These are phyloP conservation scores for Arachnomyces sp. DNA, from an alignment of 2,329 filamentous ascomycete genomes.

Conservation along the genomic window DNA sequence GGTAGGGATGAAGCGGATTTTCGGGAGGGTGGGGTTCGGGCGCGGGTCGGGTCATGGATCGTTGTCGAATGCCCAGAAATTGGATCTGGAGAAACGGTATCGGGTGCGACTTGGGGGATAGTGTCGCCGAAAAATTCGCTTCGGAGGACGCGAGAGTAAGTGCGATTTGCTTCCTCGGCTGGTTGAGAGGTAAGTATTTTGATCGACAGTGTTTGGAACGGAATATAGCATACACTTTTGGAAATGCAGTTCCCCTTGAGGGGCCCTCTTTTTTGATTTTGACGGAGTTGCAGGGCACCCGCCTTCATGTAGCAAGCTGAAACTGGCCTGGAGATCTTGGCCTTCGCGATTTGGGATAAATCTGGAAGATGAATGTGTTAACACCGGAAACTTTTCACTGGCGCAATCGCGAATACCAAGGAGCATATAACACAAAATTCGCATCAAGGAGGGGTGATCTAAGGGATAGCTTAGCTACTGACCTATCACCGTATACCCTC, in stretches of 20 bases:
- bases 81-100: conserved; percentile 55
- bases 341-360: conserved; percentile 94
- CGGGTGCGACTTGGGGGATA: conserved; percentile 70
- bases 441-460: not conserved
- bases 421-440: not conserved
- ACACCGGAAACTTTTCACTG: not conserved
- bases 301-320: conserved; percentile 84
- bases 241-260: conserved; percentile 86
- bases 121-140: conserved; percentile 88
- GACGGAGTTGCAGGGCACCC: conserved; percentile 88
- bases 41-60: conserved; percentile 60
- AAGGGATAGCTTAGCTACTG: conserved; percentile 15
- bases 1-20: conserved; percentile 56
- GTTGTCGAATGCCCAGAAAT: conserved; percentile 37
- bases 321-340: conserved; percentile 88
- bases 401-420: not conserved
- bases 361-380: conserved; percentile 40
- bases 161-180: conserved; percentile 92
- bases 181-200: conserved; percentile 15
- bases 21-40: conserved; percentile 72
- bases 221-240: conserved; percentile 65
- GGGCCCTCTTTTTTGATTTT: conserved; percentile 72
- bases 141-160: conserved; percentile 78
- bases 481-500: conserved; percentile 59
- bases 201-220: not conserved